phyloP scores from a whole-genome alignment of 1,139 yeast species.

The Magnusiomyces magnusii region DNA sequence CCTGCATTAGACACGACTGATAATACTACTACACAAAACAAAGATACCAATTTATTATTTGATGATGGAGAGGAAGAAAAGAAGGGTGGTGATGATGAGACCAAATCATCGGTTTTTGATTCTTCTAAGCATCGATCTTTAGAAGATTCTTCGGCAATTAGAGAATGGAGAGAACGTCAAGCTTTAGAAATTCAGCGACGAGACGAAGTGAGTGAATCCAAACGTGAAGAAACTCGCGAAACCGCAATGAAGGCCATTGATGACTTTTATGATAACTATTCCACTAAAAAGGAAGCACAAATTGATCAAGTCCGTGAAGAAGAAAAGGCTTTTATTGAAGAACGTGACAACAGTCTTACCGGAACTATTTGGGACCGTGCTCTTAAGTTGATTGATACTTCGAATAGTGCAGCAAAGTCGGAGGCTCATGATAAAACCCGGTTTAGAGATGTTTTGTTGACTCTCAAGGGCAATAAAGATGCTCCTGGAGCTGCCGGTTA shows the following conservation, averaged over 20 bases:
- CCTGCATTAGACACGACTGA: conserved; percentile 44
- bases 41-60: no score
- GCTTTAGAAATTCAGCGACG: conserved; percentile 74
- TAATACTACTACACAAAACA: no score
- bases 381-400: conserved; percentile 42
- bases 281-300: conserved; percentile 70
- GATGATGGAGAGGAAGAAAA: no score
- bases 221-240: conserved; percentile 58
- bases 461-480: conserved; percentile 58
- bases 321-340: conserved; percentile 56
- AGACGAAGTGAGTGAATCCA: conserved; percentile 63
- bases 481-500: conserved; percentile 68
- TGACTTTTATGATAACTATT: conserved; percentile 91
- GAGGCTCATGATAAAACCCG: conserved; percentile 59
- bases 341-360: conserved; percentile 69
- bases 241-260: conserved; percentile 83
- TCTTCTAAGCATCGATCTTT: conserved; percentile 27
- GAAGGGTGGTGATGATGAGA: conserved; percentile 7
- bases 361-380: conserved; percentile 87
- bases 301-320: conserved; percentile 60
- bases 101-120: neutral
- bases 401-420: conserved; percentile 38
- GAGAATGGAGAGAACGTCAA: conserved; percentile 80
- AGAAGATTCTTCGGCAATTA: conserved; percentile 32
- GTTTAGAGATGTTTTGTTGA: conserved; percentile 58